phyloP scores from a whole-genome alignment of 768 basidiomycete genomes.

The Termitomyces sp. region DNA sequence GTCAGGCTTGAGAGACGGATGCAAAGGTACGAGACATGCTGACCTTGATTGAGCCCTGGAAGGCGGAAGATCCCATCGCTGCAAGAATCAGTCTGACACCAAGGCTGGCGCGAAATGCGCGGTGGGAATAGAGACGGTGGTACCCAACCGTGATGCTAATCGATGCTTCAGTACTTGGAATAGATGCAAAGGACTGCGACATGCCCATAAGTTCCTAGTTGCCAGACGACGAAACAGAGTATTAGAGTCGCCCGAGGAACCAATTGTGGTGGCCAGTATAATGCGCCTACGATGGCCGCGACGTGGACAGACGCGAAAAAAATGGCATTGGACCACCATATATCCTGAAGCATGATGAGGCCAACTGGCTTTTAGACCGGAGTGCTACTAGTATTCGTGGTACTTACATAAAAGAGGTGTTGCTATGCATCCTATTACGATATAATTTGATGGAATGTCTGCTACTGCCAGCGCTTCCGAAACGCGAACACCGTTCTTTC shows the following conservation, averaged over 20 bases:
- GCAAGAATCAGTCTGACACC: slow-evolving; percentile 55
- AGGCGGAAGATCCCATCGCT: slow-evolving; percentile 62
- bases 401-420: neutral
- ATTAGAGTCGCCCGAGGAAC: slow-evolving; percentile 40
- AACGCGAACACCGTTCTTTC: neutral
- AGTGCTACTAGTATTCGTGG: neutral
- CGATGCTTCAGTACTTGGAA: neutral
- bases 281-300: slow-evolving; percentile 46
- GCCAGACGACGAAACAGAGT: slow-evolving; percentile 58
- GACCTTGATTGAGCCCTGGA: slow-evolving; percentile 79
- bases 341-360: slow-evolving; percentile 17
- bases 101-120: slow-evolving; percentile 54
- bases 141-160: slow-evolving; percentile 69
- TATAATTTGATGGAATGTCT: neutral
- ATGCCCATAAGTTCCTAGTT: slow-evolving; percentile 66
- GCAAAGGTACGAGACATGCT: slow-evolving; percentile 1
- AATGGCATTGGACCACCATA: slow-evolving; percentile 61
- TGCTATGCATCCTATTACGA: neutral
- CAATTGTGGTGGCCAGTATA: slow-evolving; percentile 39
- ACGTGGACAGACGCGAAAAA: slow-evolving; percentile 57
- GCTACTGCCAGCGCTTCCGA: neutral
- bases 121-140: slow-evolving; percentile 75
- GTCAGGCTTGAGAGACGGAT: neutral
- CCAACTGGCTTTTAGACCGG: neutral
- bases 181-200: slow-evolving; percentile 13